A percentile compares a stretch with the other conserved stretches of the same genome.
Conservation (phyloP, 1,139 yeast species). For the Wickerhamomyces sp. region DNA sequence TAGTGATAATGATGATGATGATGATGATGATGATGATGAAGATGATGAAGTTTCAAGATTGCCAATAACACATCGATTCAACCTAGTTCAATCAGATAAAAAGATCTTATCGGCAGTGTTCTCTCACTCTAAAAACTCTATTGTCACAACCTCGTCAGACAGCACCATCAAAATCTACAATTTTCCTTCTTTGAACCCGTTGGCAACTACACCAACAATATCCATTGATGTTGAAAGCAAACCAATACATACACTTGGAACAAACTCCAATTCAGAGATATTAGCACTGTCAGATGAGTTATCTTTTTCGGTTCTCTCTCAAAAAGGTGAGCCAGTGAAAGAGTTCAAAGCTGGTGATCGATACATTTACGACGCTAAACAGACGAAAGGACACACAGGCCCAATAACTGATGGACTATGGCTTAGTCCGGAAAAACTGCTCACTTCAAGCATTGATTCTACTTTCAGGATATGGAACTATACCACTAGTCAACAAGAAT, state of each 20-base stretch:
- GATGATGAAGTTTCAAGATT: slow-evolving; percentile 14
- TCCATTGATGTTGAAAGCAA: slow-evolving; percentile 11
- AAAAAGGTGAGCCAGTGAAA: slow-evolving; percentile 11
- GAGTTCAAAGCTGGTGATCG: slow-evolving; percentile 21
- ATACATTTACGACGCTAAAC: slow-evolving; percentile 21
- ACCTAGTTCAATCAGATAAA: slow-evolving; percentile 3
- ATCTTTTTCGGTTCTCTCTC: slow-evolving; percentile 13
- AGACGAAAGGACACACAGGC: slow-evolving; percentile 24
- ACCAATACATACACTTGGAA: slow-evolving; percentile 5
- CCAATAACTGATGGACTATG: slow-evolving; percentile 19
- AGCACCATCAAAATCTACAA: slow-evolving; percentile 9
- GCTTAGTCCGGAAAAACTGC: slow-evolving; percentile 6
- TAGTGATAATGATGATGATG: slow-evolving; percentile 2
- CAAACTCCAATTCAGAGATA: slow-evolving; percentile 4
- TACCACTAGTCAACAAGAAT: slow-evolving; percentile 11
- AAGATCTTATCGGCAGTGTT: slow-evolving; percentile 6
- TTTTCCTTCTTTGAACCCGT: slow-evolving; percentile 13
- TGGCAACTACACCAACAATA: slow-evolving; percentile 5
- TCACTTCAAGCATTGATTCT: slow-evolving; percentile 22
- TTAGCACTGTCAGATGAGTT: slow-evolving; percentile 8
- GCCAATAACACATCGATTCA: slow-evolving; percentile 21
- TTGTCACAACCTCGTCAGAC: slow-evolving; percentile 7
- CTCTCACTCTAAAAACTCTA: slow-evolving; percentile 7
- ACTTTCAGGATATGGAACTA: slow-evolving; percentile 25
- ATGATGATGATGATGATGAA: slow-evolving; percentile 6